Conservation (phyloP, 225 moss, liverwort and hornwort species). For the Neckera pumila region DNA sequence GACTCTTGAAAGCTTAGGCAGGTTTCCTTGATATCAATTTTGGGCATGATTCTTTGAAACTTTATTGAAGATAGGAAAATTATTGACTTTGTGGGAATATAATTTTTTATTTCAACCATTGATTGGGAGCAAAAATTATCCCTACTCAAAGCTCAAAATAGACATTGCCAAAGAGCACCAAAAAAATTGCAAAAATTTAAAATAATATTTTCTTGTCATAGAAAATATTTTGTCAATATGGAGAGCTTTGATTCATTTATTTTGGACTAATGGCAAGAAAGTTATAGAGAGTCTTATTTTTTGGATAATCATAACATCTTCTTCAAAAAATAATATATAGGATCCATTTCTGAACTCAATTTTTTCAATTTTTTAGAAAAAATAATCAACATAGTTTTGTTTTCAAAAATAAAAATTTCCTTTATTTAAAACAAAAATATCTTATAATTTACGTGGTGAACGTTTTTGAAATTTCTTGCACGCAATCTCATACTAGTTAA, state of each 20-base stretch:
- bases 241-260: background rate
- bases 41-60: background rate
- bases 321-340: background rate
- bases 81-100: background rate
- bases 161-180: background rate
- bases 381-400: too few relatives aligned
- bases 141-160: too few relatives aligned
- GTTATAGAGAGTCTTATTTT: background rate
- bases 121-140: background rate
- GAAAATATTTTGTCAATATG: background rate
- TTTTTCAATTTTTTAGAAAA: background rate
- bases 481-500: background rate
- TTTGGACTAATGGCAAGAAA: background rate
- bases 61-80: background rate
- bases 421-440: too few relatives aligned
- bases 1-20: fast-evolving
- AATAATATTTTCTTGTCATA: background rate
- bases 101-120: too few relatives aligned
- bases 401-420: too few relatives aligned
- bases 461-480: background rate
- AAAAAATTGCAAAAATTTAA: background rate
- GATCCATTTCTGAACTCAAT: fast-evolving
- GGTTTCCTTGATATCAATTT: background rate
- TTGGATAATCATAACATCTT: background rate
- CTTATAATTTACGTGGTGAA: background rate